phyloP scores from a whole-genome alignment of 1,284 basidiomycete genomes.

The Cryptococcus amylolentus region DNA sequence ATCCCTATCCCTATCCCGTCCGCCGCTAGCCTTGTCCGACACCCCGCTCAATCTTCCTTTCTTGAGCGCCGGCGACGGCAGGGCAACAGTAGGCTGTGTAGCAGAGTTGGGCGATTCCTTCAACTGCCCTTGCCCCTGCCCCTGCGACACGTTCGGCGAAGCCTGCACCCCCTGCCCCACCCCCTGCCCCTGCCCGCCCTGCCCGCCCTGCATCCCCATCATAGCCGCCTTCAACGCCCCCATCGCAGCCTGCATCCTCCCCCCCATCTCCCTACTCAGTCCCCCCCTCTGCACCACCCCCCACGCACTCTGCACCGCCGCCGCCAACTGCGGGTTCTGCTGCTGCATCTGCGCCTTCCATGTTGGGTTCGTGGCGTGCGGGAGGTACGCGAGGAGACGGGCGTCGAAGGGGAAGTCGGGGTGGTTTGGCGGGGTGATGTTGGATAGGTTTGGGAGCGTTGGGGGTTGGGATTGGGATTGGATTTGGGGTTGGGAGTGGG shows the following conservation, averaged over 20 bases:
- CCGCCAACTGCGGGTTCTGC: constrained; percentile 26
- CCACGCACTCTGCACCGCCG: constrained; percentile 20
- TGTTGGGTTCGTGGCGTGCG: constrained; percentile 22
- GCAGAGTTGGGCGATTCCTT: constrained; percentile 12
- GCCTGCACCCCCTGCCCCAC: constrained; percentile 12
- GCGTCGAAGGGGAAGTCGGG: constrained; percentile 44
- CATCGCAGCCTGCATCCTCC: constrained; percentile 38
- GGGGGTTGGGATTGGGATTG: constrained; percentile 12
- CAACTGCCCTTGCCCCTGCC: not conserved
- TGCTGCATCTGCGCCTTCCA: constrained; percentile 35
- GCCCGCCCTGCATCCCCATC: not conserved
- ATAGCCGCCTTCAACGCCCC: constrained; percentile 1
- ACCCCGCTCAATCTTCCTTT: no score
- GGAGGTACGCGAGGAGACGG: constrained; percentile 28
- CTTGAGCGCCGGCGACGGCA: no score
- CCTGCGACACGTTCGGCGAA: no score
- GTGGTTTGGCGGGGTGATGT: not conserved
- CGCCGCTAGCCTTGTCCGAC: constrained; percentile 1
- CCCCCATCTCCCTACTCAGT: constrained; percentile 31
- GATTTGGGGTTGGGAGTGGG: no score
- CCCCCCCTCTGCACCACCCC: constrained; percentile 17
- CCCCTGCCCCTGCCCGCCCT: constrained; percentile 1
- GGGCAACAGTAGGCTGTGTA: no score
- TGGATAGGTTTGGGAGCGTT: constrained; percentile 13
- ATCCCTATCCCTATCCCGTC: not conserved